Base-by-base conservation (phyloP, 257 asterid species). In the Fraxinus pennsylvanica region DNA sequence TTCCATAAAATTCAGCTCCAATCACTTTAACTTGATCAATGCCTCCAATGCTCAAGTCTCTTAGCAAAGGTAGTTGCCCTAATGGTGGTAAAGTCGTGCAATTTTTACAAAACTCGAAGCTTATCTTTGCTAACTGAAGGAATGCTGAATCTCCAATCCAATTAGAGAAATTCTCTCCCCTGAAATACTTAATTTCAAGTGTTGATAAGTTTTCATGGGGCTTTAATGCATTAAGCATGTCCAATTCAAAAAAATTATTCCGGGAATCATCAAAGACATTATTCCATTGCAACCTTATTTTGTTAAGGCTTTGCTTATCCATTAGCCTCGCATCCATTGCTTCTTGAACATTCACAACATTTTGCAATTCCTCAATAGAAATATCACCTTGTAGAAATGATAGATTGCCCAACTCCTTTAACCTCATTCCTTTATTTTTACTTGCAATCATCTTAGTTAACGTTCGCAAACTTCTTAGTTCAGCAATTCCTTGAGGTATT, bases 401-500 rank as follows among this genome's bases (percentile, higher is more conserved):
- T 39, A 81, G 73, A 12, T 74, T 77, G 38, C 76, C 81, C 71
- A 81, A 68, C 66, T 78, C 77, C 39, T 38, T 43, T 33, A 79
- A 59, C 27, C 66, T 68, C 71, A 82, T 50, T 27, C 80, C 74
- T 19, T 33, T 54, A 36, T 29, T 29, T 79, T 73, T 76, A 69
- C 84, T 43, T 43, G 76, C 61, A 14, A 63, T n/a, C 33, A 83
- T 47, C 59, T 77, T 76, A 7, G 73, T 14, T 47, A 79, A 67
- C 0, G 81, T 79, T 74, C 54, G 81, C 14, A 83, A 52, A 52
- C 70, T 30, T 29, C 33, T 83, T 15, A 83, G 68, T 71, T 32
- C 32, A 19, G 67, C 59, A 59, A 76, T 83, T 47, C 76, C 86
- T 30, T 27, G 6, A 41, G 86, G 74, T 84, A 83, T 83, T 50